Conservation (phyloP, 495 filamentous ascomycete genomes). For the Penicillium soppii region DNA sequence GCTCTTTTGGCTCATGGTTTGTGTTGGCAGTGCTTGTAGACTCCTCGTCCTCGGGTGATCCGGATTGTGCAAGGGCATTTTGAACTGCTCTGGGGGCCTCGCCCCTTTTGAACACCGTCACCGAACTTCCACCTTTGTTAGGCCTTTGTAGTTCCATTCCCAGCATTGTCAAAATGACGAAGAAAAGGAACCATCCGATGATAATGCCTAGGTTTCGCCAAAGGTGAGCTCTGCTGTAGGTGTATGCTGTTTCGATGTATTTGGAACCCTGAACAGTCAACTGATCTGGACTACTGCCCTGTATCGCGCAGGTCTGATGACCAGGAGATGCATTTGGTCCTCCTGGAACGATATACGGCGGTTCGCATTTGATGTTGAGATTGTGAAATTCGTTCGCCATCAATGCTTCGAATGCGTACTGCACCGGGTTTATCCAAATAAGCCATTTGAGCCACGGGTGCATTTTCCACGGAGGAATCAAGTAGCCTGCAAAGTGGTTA, state of each 20-base stretch:
- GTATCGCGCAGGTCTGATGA: slow-evolving; percentile 61
- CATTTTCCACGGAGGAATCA: slow-evolving; percentile 73
- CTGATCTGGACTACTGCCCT: slow-evolving; percentile 51
- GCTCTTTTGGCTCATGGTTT: slow-evolving; percentile 19
- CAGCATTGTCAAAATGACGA: slow-evolving; percentile 55
- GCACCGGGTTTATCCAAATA: slow-evolving; percentile 70
- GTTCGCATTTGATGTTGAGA: slow-evolving; percentile 47
- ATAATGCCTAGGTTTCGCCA: slow-evolving; percentile 66
- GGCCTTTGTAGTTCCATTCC: slow-evolving; percentile 70
- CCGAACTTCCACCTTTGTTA: slow-evolving; percentile 67
- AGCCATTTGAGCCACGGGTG: slow-evolving; percentile 81
- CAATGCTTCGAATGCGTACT: slow-evolving; percentile 70
- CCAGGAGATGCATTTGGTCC: slow-evolving; percentile 55
- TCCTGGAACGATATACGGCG: slow-evolving; percentile 59
- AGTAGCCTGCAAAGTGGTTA: slow-evolving; percentile 53
- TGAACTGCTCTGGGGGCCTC: slow-evolving; percentile 55
- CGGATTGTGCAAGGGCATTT: slow-evolving; percentile 35
- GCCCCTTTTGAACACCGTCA: slow-evolving; percentile 67
- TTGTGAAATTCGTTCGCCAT: slow-evolving; percentile 61
- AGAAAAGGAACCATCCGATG: slow-evolving; percentile 55
- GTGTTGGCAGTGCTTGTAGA: slow-evolving; percentile 28
- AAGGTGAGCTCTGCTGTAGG: slow-evolving; percentile 55
- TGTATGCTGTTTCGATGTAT: slow-evolving; percentile 54
- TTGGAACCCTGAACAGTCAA: slow-evolving; percentile 50
- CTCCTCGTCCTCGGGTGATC: slow-evolving; percentile 49